Base-by-base conservation (phyloP, 306 rosid genomes). In the Citrullus mucosospermus region DNA sequence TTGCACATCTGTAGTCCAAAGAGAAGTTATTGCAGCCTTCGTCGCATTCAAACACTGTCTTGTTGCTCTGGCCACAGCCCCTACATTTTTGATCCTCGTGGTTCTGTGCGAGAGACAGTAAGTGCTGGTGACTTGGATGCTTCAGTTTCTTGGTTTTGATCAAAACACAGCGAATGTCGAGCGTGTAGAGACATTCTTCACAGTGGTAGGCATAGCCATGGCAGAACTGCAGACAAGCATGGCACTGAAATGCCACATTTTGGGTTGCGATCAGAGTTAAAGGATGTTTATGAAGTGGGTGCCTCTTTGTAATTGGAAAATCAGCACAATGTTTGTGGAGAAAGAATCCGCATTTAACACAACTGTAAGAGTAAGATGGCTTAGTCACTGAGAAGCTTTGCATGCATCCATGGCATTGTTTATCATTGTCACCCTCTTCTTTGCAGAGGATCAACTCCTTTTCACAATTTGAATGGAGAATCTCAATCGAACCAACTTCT, bases 1-100 rank as follows among this genome's bases (percentile, higher is more conserved):
- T 68, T 20, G 75, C 75, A 13, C 75, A 68, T 68, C 75, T 41
- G 54, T n/a, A 68, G 55, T 68, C 75, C 36, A 68, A 39, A 43
- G 9, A 68, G 75, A 68, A 68, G 75, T 68, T n/a, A 16, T 43
- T 66, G 55, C 75, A 68, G 72, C 72, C 72, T 43, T 68, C 55
- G 55, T 39, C 34, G 12, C 75, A 68, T 68, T 41, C 53, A 9
- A 68, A 68, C 75, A 68, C 55, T 6, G 75, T 43, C 8, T 68
- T 43, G 56, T 44, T 69, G 36, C 38, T 69, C n/a, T 43, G 11
- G 55, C 56, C 75, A 69, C 75, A 69, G 0, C 56, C 75, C 2
- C 18, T 0, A 20, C 75, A 44, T 20, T 0, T 43, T 11, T 69
- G 7, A 11, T 69, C 56, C 17, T 43, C 36, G 1, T 69, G 4